phyloP scores from a whole-genome alignment of 2,329 filamentous ascomycete species.

The Aureobasidium mangrovei region DNA sequence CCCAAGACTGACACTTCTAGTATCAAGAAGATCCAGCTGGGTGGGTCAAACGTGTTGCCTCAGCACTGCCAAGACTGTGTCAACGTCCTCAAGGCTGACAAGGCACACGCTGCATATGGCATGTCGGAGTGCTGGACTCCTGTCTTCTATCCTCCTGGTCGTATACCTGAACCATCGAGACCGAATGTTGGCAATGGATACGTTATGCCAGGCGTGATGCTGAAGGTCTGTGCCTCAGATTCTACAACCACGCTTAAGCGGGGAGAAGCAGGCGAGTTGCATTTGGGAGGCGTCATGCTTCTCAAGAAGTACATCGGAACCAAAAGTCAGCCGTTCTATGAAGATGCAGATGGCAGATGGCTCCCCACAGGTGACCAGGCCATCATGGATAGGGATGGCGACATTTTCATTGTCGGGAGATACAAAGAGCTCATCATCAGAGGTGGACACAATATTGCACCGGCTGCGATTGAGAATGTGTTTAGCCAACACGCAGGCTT shows the following conservation, averaged over 20 bases:
- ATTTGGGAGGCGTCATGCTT: conserved; percentile 25
- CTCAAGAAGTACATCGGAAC: conserved; percentile 25
- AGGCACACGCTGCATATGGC: conserved; percentile 31
- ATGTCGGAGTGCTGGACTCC: conserved; percentile 40
- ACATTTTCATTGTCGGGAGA: conserved; percentile 29
- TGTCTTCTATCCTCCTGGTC: conserved; percentile 32
- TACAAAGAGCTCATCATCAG: conserved; percentile 31
- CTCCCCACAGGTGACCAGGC: conserved; percentile 55
- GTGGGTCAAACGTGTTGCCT: conserved; percentile 30
- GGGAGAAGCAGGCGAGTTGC: conserved; percentile 26
- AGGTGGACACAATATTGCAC: conserved; percentile 61
- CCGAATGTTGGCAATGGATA: conserved; percentile 36
- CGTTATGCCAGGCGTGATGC: conserved; percentile 32
- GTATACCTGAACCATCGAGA: conserved; percentile 25
- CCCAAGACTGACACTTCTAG: conserved; percentile 22
- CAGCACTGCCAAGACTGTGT: conserved; percentile 24
- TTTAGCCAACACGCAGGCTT: conserved; percentile 29
- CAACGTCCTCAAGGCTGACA: conserved; percentile 21
- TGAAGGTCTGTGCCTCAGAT: conserved; percentile 26
- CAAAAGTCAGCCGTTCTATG: conserved; percentile 17
- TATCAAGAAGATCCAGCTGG: conserved; percentile 26
- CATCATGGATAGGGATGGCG: conserved; percentile 38
- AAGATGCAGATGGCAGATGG: conserved; percentile 40
- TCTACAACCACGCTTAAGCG: conserved; percentile 21
- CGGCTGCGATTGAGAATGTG: conserved; percentile 27